Evolutionary conservation across 192 early-diverging fungal species (phyloP), one percentile per base, ranked within the genome.

Genomic region (Kickxella alabastrina): DNA sequence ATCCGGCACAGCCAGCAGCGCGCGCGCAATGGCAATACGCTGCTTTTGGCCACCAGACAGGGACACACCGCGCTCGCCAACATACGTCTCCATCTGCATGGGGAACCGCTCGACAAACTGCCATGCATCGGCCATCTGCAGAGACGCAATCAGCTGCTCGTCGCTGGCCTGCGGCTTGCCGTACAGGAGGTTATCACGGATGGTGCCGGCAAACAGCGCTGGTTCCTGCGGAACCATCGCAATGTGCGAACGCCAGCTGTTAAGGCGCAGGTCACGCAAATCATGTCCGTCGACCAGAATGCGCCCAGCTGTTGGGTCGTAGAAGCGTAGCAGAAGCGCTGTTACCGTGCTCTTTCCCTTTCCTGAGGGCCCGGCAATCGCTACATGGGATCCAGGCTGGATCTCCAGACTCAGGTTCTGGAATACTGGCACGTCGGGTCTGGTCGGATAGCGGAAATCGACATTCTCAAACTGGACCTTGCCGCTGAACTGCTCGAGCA

Each of bases 71-170:
- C 88, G 87, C 54, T 93, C 92, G 6, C 90, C 90, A 54, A 99
- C 84, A 65, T 96, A 91, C 14, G 96, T 97, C 26, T 82, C 73
- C 69, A 97, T 90, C 15, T 91, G 89, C 26, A 64, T 58, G 14
- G 89, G 87, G 34, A 90, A 76, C n/a, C 77, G 62, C 54, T 75
- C 60, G 52, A 91, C 84, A 65, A 91, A 91, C n/a, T 80, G 67
- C 60, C 62, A 70, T 3, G 75, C 75, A 13, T 75, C 60, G 18
- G 75, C 64, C 50, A 37, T 47, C 25, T 48, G 29, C 48, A 75
- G 32, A 1, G 77, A 91, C 12, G 51, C 62, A 37, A 83, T 62
- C 37, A 97, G 82, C 35, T 85, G 79, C 6, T 79, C 77, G n/a
- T 88, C 73, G 3, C 87, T 86, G 10, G 88, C 84, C 34, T 60